Conservation (phyloP, 345 rosid species). For the Hibiscus tridactylites region DNA sequence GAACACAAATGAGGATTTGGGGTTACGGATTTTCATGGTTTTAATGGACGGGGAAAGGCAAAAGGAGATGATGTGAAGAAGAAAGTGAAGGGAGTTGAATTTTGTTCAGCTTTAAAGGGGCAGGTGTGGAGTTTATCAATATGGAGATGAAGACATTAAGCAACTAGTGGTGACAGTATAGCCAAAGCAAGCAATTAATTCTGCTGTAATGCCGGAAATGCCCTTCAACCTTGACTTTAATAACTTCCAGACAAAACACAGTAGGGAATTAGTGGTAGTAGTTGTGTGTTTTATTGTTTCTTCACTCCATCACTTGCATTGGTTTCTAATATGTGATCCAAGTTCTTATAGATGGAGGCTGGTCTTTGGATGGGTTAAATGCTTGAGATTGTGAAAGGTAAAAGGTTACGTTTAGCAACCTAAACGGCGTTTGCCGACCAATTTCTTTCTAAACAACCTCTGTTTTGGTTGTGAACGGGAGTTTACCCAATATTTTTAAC, state of each 20-base stretch:
- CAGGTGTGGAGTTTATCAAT: slow-evolving; percentile 8
- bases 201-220: slow-evolving; percentile 10
- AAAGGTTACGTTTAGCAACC: background rate
- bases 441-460: too few relatives aligned
- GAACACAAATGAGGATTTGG: slow-evolving; percentile 13
- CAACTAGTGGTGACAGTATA: slow-evolving; percentile 8
- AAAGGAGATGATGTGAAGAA: background rate
- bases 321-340: background rate
- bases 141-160: background rate
- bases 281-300: background rate
- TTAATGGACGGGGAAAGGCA: slow-evolving; percentile 1
- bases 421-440: too few relatives aligned
- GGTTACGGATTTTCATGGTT: slow-evolving; percentile 14
- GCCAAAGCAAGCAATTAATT: background rate
- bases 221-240: background rate
- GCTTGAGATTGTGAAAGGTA: background rate
- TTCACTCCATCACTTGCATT: background rate
- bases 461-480: too few relatives aligned
- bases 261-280: background rate
- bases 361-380: background rate
- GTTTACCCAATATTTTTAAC: too few relatives aligned
- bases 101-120: slow-evolving; percentile 1
- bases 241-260: background rate
- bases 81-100: background rate
- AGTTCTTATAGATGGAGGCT: background rate